Percentiles rank a stretch among this genome's conserved stretches.
Evolutionary conservation across 768 basidiomycete genomes (phyloP).

Genomic region (Neoboletus magnificus): DNA sequence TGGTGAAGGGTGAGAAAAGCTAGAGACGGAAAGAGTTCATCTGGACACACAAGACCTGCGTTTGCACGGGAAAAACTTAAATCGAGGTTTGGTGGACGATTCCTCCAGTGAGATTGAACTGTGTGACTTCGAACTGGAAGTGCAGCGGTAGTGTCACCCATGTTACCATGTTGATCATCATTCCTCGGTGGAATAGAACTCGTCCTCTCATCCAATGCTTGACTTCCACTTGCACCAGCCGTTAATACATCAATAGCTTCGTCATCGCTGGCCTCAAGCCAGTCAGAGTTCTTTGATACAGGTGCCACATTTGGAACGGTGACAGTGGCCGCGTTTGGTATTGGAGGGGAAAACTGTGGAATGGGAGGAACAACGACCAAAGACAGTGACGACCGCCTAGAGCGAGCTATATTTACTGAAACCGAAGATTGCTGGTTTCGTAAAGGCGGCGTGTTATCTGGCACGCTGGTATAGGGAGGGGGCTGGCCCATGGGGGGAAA

Average conservation of each 20-base stretch:
- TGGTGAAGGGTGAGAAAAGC: conserved; percentile 66
- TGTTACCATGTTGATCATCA: conserved; percentile 20
- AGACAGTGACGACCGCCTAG: conserved; percentile 53
- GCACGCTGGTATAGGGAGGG: conserved; percentile 56
- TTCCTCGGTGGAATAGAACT: conserved; percentile 44
- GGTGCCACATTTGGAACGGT: conserved; percentile 35
- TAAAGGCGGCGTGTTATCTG: conserved; percentile 33
- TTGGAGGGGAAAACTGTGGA: conserved; percentile 35
- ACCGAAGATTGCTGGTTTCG: conserved; percentile 42
- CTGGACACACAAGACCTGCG: conserved; percentile 32
- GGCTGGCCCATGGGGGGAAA: conserved; percentile 49
- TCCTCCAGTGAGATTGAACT: conserved; percentile 39
- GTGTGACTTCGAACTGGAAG: conserved; percentile 32
- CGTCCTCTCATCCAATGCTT: conserved; percentile 79
- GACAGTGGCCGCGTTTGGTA: conserved; percentile 33
- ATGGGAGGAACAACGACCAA: conserved; percentile 50
- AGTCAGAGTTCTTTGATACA: conserved; percentile 57
- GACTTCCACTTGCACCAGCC: conserved; percentile 77
- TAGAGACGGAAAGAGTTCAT: conserved; percentile 58
- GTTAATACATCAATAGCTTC: conserved; percentile 83
- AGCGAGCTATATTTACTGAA: conserved; percentile 41
- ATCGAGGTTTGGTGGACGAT: conserved; percentile 68
- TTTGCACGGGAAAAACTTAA: conserved; percentile 43
- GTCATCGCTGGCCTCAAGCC: conserved; percentile 80
- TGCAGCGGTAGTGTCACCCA: conserved; percentile 14